A percentile compares a stretch with the other conserved stretches of the same genome.
Evolutionary conservation across 2,329 filamentous ascomycete genomes (phyloP).

Genomic region (Colletotrichum eremochloae): DNA sequence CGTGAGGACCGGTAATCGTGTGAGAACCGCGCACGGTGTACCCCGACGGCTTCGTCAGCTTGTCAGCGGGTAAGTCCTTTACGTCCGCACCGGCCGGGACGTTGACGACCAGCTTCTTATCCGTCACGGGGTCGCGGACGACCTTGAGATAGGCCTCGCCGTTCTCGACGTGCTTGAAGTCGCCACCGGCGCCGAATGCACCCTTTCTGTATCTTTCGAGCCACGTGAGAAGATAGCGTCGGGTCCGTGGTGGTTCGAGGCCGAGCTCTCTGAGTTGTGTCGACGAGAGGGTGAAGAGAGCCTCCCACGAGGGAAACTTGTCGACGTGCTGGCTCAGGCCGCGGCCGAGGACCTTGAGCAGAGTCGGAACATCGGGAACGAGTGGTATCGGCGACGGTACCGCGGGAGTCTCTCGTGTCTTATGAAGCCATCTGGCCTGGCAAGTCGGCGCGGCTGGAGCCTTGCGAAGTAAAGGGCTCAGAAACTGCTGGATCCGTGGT

Average conservation of each 20-base stretch:
- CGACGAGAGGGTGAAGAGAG: constrained; percentile 86
- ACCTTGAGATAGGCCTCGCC: constrained; percentile 67
- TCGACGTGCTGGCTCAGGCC: constrained; percentile 83
- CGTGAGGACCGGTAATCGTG: constrained; percentile 81
- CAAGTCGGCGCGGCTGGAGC: constrained; percentile 47
- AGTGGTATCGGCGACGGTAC: constrained; percentile 84
- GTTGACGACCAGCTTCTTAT: constrained; percentile 67
- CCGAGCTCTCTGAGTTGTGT: constrained; percentile 85
- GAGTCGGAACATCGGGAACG: constrained; percentile 86
- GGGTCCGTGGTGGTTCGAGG: constrained; percentile 84
- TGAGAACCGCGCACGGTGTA: constrained; percentile 77
- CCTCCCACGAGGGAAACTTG: constrained; percentile 93
- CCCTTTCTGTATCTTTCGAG: constrained; percentile 86
- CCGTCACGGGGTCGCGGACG: constrained; percentile 55
- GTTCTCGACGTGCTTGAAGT: constrained; percentile 78
- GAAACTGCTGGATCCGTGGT: constrained; percentile 34
- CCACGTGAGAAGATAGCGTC: constrained; percentile 90
- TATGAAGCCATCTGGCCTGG: constrained; percentile 61
- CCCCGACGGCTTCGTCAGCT: constrained; percentile 57
- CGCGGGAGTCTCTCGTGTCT: constrained; percentile 53
- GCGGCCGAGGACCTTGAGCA: constrained; percentile 92
- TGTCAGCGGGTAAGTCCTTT: constrained; percentile 47
- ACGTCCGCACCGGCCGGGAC: constrained; percentile 61
- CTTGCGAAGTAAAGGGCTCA: constrained; percentile 40
- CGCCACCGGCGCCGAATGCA: constrained; percentile 84